phyloP scores from a whole-genome alignment of 2,329 filamentous ascomycete species.

The Lojkania enalia region DNA sequence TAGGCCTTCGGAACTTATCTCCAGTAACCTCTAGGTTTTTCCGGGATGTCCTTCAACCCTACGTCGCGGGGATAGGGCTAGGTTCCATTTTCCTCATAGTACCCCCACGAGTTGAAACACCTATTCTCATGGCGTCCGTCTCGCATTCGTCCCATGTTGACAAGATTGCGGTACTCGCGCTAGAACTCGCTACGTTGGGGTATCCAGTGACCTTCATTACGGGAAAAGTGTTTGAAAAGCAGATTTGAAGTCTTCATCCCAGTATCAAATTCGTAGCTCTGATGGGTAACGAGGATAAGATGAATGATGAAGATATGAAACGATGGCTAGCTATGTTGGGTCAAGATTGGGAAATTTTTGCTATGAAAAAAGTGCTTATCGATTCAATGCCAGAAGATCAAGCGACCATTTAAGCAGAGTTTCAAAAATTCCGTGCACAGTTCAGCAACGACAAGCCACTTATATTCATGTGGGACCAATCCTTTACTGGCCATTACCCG shows the following conservation, averaged over 20 bases:
- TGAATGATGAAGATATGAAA: constrained; percentile 24
- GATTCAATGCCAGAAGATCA: constrained; percentile 39
- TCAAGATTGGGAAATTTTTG: constrained; percentile 35
- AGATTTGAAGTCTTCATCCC: constrained; percentile 37
- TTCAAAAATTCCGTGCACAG: constrained; percentile 27
- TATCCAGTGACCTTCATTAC: constrained; percentile 51
- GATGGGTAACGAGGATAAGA: constrained; percentile 28
- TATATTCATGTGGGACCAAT: constrained; percentile 50
- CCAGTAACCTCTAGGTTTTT: constrained; percentile 5
- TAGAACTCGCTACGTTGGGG: constrained; percentile 44
- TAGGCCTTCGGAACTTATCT: constrained; percentile 11
- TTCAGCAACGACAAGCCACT: constrained; percentile 44
- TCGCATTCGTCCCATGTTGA: constrained; percentile 28
- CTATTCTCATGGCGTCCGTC: constrained; percentile 25
- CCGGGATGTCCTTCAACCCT: constrained; percentile 11
- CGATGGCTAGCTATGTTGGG: constrained; percentile 28
- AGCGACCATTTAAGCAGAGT: constrained; percentile 39
- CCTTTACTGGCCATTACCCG: constrained; percentile 41
- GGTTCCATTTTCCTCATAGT: not conserved
- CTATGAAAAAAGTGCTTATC: constrained; percentile 43
- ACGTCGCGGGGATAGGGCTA: constrained; percentile 7
- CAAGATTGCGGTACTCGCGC: constrained; percentile 38
- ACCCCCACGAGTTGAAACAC: constrained; percentile 18
- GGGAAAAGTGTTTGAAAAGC: constrained; percentile 41
- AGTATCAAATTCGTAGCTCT: constrained; percentile 47